These are phyloP conservation scores for Mycena polygramma DNA, from an alignment of 768 basidiomycete genomes.

Conservation along the genomic window DNA sequence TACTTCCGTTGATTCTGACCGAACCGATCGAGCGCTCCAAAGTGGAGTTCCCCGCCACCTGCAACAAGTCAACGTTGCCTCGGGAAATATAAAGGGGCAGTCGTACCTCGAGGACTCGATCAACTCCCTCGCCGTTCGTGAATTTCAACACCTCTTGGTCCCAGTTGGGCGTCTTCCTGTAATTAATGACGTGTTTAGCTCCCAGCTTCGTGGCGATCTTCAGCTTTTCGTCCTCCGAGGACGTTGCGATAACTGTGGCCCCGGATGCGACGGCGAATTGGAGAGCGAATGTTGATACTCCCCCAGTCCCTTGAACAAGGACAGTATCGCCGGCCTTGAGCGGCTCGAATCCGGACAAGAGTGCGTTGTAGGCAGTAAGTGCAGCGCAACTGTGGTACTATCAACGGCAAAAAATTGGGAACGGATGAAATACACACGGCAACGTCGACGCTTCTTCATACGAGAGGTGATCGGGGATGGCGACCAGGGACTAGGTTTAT, in stretches of 20 bases:
- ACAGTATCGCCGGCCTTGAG: slow-evolving; percentile 63
- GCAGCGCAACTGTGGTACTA: slow-evolving; percentile 51
- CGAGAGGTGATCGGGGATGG: slow-evolving; percentile 68
- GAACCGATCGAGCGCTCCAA: slow-evolving; percentile 58
- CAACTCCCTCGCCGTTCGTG: slow-evolving; percentile 39
- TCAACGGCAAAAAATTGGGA: neutral
- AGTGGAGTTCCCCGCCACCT: slow-evolving; percentile 71
- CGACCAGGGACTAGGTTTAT: slow-evolving; percentile 65
- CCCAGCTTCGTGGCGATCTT: slow-evolving; percentile 56
- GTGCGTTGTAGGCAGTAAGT: slow-evolving; percentile 63
- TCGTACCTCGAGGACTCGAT: slow-evolving; percentile 38
- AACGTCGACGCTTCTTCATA: slow-evolving; percentile 77
- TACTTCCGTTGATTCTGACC: slow-evolving; percentile 55
- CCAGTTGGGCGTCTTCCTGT: slow-evolving; percentile 63
- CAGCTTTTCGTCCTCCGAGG: slow-evolving; percentile 64
- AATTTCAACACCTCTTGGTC: slow-evolving; percentile 59
- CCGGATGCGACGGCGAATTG: slow-evolving; percentile 65
- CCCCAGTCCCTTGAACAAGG: slow-evolving; percentile 60
- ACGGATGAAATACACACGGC: slow-evolving; percentile 56
- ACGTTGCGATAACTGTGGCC: slow-evolving; percentile 65
- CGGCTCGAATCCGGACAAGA: slow-evolving; percentile 50
- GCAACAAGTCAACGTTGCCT: neutral
- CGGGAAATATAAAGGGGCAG: too few relatives aligned
- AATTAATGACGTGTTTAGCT: slow-evolving; percentile 64
- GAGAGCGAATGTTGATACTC: slow-evolving; percentile 59